Conservation (phyloP, 1,139 yeast genomes). For the Yamadazyma songkhlaensis region DNA sequence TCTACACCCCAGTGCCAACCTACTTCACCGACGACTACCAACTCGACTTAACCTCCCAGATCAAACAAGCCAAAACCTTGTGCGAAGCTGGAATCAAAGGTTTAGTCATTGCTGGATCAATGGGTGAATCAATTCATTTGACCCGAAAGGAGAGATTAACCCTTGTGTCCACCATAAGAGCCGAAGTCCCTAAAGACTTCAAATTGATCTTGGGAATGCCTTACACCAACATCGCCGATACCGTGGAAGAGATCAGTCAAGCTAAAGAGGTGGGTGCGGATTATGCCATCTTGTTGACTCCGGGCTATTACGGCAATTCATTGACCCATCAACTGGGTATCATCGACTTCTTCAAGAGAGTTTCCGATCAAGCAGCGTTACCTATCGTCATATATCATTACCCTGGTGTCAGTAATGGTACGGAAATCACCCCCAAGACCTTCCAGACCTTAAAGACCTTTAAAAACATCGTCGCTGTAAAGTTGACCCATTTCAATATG, state of each 20-base stretch:
- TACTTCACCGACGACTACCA: conserved; percentile 40
- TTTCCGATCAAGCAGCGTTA: conserved; percentile 28
- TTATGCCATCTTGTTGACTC: conserved; percentile 27
- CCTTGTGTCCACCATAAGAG: conserved; percentile 19
- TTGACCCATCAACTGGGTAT: conserved; percentile 34
- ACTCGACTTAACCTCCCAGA: conserved; percentile 43
- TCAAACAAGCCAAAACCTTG: conserved; percentile 39
- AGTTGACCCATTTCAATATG: conserved; percentile 39
- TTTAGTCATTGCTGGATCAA: conserved; percentile 47
- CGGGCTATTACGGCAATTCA: conserved; percentile 32
- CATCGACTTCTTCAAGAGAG: conserved; percentile 26
- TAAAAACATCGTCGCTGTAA: conserved; percentile 35
- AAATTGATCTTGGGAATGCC: conserved; percentile 37
- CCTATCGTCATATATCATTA: conserved; percentile 36
- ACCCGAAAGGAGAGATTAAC: conserved; percentile 32
- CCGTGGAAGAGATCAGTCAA: conserved; percentile 25
- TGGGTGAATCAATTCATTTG: conserved; percentile 38
- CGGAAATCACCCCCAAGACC: conserved; percentile 34
- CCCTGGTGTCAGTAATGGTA: conserved; percentile 41
- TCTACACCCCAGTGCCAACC: conserved; percentile 49
- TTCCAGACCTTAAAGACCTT: conserved; percentile 28
- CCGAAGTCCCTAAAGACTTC: conserved; percentile 25
- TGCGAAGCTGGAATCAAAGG: conserved; percentile 44
- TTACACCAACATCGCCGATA: conserved; percentile 26
- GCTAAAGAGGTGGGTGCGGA: conserved; percentile 32